These are phyloP conservation scores for Wickerhamiella siamensis DNA, from an alignment of 805 yeast species.

Conservation along the genomic window DNA sequence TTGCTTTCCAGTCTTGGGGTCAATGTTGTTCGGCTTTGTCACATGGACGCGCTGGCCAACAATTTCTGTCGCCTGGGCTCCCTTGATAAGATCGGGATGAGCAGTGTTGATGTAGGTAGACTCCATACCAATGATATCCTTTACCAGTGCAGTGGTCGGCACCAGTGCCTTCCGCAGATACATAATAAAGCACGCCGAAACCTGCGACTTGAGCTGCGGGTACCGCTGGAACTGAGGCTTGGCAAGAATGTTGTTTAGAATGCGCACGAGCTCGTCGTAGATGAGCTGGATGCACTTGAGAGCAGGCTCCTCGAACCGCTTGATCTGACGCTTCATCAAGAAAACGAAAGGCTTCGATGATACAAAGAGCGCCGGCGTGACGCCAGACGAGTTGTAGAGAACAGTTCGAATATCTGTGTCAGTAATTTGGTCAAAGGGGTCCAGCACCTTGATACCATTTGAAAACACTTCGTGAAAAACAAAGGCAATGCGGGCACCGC, in stretches of 20 bases:
- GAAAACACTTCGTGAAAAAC: slow-evolving; percentile 95
- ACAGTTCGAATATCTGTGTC: slow-evolving; percentile 94
- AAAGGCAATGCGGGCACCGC: slow-evolving; percentile 96
- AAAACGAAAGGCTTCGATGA: slow-evolving; percentile 97
- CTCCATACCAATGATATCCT: slow-evolving; percentile 71
- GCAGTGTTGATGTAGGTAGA: slow-evolving; percentile 93
- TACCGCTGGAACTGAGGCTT: slow-evolving; percentile 77
- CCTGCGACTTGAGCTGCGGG: slow-evolving; percentile 82
- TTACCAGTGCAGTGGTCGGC: slow-evolving; percentile 78
- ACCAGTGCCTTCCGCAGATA: slow-evolving; percentile 64
- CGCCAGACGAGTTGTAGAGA: slow-evolving; percentile 92
- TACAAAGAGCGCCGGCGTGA: slow-evolving; percentile 89
- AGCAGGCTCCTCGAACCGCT: slow-evolving; percentile 87
- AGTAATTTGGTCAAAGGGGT: slow-evolving; percentile 91
- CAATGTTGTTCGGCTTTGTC: slow-evolving; percentile 60
- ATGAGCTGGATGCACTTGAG: slow-evolving; percentile 78
- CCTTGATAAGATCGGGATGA: slow-evolving; percentile 89
- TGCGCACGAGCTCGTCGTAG: slow-evolving; percentile 88
- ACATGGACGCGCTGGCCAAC: slow-evolving; percentile 76
- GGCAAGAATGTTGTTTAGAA: slow-evolving; percentile 67
- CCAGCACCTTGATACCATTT: slow-evolving; percentile 81
- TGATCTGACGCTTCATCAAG: slow-evolving; percentile 80
- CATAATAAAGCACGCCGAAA: slow-evolving; percentile 65
- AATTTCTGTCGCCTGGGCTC: slow-evolving; percentile 86
- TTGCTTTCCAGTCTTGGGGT: slow-evolving; percentile 88